Base-by-base conservation (phyloP, 352 stramenopile species). In the Globisporangium okanoganense region DNA sequence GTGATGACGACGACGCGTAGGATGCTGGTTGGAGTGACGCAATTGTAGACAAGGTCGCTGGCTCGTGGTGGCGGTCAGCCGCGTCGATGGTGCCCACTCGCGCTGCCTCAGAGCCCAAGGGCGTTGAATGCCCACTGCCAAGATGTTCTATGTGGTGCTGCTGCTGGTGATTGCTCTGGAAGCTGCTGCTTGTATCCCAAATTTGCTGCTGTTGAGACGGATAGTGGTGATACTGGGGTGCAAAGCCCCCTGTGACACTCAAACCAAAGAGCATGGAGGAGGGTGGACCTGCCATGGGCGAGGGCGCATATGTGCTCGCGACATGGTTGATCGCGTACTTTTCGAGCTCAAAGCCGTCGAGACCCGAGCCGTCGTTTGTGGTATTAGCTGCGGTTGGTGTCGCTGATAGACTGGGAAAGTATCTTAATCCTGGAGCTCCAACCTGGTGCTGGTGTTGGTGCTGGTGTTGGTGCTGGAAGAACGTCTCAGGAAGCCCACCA, bases 331-430 rank as follows among this genome's bases (percentile, higher is more conserved):
- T 64, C 29, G 27, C 14, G 27, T 58, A 38, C 7, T 47, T 56
- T 40, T 58, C 58, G 9, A 58, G 50, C 36, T 58, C 58, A 24
- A 58, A 45, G 38, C 25, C 29, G 41, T 61, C 41, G 27, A 61
- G 20, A 29, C 18, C 41, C 12, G 31, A 44, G 36, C 27, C 8
- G 20, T 20, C 56, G 10, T 12, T 16, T 38, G 45, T 16, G 45
- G 56, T 35, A 71, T 24, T 7, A 50, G 24, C 20, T 48, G 33
- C 3, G 35, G 8, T 20, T 44, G 24, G 43, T 41, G 5, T n/a
- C 25, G 25, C 2, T n/a, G 47, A 54, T 24, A 13, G 33, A 12
- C 29, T 41, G 9, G 49, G 29, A 13, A 29, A 55, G 29, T 41
- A 41, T 33, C 18, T 41, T 18, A 45, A 45, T 16, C 20, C 25